phyloP scores from a whole-genome alignment of 1,139 yeast species.

The Groenewaldozyma sp. region DNA sequence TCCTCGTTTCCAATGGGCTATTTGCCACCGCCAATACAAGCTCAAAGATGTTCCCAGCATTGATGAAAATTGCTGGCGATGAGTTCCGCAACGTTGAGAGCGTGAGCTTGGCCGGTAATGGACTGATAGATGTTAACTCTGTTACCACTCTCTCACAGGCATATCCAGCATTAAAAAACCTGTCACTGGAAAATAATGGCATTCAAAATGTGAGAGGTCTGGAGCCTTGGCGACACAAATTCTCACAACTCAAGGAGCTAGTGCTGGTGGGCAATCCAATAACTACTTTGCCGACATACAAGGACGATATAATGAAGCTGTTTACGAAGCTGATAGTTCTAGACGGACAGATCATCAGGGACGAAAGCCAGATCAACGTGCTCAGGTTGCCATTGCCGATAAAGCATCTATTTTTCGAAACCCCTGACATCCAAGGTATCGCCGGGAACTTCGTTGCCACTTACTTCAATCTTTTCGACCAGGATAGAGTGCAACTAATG shows the following conservation, averaged over 20 bases:
- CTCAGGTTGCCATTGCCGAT: slow-evolving; percentile 37
- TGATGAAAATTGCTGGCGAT: slow-evolving; percentile 69
- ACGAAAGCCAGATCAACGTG: slow-evolving; percentile 53
- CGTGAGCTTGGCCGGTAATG: slow-evolving; percentile 67
- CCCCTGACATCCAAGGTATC: slow-evolving; percentile 56
- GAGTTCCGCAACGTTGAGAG: slow-evolving; percentile 52
- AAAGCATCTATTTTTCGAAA: slow-evolving; percentile 68
- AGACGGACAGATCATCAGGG: slow-evolving; percentile 71
- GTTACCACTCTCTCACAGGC: slow-evolving; percentile 61
- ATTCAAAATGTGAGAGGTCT: slow-evolving; percentile 50
- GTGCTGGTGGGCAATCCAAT: slow-evolving; percentile 75
- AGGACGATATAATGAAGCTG: slow-evolving; percentile 52
- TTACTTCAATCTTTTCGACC: slow-evolving; percentile 74
- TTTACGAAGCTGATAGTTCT: slow-evolving; percentile 75
- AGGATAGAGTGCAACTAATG: slow-evolving; percentile 59
- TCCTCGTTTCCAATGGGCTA: slow-evolving; percentile 52
- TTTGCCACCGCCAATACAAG: slow-evolving; percentile 49
- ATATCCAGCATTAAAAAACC: slow-evolving; percentile 66
- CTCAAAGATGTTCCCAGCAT: slow-evolving; percentile 82
- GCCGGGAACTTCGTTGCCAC: slow-evolving; percentile 71
- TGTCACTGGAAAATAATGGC: slow-evolving; percentile 70
- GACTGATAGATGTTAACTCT: slow-evolving; percentile 51
- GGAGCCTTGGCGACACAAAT: slow-evolving; percentile 72
- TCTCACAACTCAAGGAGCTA: slow-evolving; percentile 64
- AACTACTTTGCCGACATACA: slow-evolving; percentile 40